These are phyloP conservation scores for Rhizopus arrhizus DNA, from an alignment of 371 early-diverging fungal species.

Conservation along the genomic window DNA sequence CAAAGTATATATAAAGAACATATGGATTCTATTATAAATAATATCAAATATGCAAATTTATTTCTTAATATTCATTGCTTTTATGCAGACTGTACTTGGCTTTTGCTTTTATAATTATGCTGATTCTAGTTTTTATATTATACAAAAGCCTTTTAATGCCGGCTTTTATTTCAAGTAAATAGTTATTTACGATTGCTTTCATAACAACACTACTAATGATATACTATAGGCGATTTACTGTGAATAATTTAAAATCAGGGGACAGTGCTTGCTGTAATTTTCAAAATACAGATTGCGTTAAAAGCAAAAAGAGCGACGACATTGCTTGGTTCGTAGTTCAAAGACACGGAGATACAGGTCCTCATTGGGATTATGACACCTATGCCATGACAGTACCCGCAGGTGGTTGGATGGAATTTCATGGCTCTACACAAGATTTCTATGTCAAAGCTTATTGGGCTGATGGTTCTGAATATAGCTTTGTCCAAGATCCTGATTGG, in stretches of 20 bases:
- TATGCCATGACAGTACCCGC: not conserved
- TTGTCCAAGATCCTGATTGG: too few species aligned
- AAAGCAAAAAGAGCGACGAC: not conserved
- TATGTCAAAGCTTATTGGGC: not conserved
- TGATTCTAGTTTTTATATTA: not conserved
- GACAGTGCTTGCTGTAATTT: slow-evolving; percentile 8
- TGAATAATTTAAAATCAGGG: not conserved
- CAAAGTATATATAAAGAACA: too few species aligned
- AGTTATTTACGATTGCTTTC: not conserved
- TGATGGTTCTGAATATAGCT: slow-evolving; percentile 1
- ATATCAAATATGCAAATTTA: not conserved
- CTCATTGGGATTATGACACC: not conserved
- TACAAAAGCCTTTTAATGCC: not conserved
- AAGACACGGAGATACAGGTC: not conserved
- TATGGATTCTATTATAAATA: not conserved
- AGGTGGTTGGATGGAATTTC: slow-evolving; percentile 10
- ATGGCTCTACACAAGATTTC: not conserved
- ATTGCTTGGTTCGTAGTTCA: not conserved
- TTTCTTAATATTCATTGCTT: too few species aligned
- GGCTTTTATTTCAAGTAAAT: not conserved
- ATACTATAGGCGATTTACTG: slow-evolving; percentile 1
- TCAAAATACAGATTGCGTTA: slow-evolving; percentile 2
- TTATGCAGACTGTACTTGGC: too few species aligned
- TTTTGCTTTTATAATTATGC: too few species aligned
- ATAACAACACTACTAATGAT: not conserved